phyloP scores from a whole-genome alignment of 768 basidiomycete species.

The Hygrophorus russula region DNA sequence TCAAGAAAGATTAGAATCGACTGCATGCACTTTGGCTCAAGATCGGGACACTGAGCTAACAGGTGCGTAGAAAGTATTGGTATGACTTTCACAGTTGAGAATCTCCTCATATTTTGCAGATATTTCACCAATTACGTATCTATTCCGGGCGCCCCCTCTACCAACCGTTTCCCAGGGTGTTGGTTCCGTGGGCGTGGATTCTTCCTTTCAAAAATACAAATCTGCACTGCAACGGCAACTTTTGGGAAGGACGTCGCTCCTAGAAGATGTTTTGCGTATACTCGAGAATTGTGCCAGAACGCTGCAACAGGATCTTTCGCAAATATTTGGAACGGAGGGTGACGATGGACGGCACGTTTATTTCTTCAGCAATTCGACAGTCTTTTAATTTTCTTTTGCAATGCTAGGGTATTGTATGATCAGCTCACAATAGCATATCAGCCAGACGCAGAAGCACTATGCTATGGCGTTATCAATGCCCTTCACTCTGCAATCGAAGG shows the following conservation, averaged over 20 bases:
- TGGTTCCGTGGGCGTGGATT: constrained; percentile 21
- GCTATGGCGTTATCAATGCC: constrained; percentile 26
- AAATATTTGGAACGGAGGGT: constrained; percentile 29
- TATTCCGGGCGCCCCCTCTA: constrained; percentile 44
- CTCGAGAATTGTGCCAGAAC: constrained; percentile 50
- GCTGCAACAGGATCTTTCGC: constrained; percentile 48
- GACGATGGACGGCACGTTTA: constrained; percentile 32
- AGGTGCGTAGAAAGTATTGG: constrained; percentile 10
- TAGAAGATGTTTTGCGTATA: constrained; percentile 44
- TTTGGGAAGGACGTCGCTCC: constrained; percentile 47
- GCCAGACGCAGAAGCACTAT: constrained; percentile 39
- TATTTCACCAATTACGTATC: constrained; percentile 35
- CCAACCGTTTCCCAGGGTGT: constrained; percentile 31
- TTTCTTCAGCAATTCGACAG: neutral
- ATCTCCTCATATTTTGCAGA: constrained; percentile 23
- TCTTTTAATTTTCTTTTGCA: neutral
- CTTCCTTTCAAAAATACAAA: constrained; percentile 53
- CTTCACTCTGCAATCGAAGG: constrained; percentile 26
- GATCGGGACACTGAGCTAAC: constrained; percentile 16
- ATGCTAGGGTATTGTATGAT: constrained; percentile 26
- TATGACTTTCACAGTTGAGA: neutral
- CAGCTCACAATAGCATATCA: constrained; percentile 35
- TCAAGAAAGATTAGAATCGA: constrained; percentile 25
- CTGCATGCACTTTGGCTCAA: constrained; percentile 22
- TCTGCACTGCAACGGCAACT: constrained; percentile 50